A percentile compares a stretch with the other conserved stretches of the same genome.
Conservation (phyloP, 768 basidiomycete genomes). For the Saitozyma podzolica region DNA sequence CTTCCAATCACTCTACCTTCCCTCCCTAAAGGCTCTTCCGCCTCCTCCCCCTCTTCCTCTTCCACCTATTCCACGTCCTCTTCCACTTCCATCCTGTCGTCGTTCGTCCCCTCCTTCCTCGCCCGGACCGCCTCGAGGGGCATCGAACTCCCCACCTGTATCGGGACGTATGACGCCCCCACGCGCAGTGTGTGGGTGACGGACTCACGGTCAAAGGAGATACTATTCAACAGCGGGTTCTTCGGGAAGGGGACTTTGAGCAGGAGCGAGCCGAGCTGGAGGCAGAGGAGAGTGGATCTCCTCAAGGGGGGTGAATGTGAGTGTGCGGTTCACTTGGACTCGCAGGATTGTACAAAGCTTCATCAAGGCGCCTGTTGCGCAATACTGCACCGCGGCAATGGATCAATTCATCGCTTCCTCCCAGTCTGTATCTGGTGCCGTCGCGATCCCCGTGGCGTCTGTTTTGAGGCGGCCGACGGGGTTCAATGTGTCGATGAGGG, state of each 20-base stretch:
- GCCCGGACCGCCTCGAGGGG: slow-evolving; percentile 35
- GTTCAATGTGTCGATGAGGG: too few species aligned
- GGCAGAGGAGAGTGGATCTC: slow-evolving; percentile 71
- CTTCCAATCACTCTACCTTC: slow-evolving; percentile 38
- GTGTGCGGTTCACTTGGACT: slow-evolving; percentile 23
- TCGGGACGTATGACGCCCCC: slow-evolving; percentile 71
- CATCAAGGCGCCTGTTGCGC: neutral
- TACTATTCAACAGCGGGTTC: slow-evolving; percentile 87
- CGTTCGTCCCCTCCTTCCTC: slow-evolving; percentile 57
- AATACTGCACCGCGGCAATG: neutral
- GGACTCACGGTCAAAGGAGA: slow-evolving; percentile 62
- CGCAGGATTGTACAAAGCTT: neutral
- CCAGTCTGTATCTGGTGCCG: too few species aligned
- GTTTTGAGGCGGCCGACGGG: too few species aligned
- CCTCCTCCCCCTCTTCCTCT: neutral
- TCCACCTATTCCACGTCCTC: slow-evolving; percentile 6
- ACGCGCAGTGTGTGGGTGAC: slow-evolving; percentile 89
- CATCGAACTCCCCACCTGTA: slow-evolving; percentile 31
- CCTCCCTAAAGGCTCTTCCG: slow-evolving; percentile 21
- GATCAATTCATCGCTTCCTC: too few species aligned
- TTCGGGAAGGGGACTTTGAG: slow-evolving; percentile 97
- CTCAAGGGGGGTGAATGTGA: slow-evolving; percentile 63
- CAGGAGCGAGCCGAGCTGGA: slow-evolving; percentile 93
- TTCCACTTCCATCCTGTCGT: slow-evolving; percentile 48
- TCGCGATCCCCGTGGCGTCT: too few species aligned